These are phyloP conservation scores for Diaporthe sp. DNA, from an alignment of 2,329 filamentous ascomycete genomes.

Conservation along the genomic window DNA sequence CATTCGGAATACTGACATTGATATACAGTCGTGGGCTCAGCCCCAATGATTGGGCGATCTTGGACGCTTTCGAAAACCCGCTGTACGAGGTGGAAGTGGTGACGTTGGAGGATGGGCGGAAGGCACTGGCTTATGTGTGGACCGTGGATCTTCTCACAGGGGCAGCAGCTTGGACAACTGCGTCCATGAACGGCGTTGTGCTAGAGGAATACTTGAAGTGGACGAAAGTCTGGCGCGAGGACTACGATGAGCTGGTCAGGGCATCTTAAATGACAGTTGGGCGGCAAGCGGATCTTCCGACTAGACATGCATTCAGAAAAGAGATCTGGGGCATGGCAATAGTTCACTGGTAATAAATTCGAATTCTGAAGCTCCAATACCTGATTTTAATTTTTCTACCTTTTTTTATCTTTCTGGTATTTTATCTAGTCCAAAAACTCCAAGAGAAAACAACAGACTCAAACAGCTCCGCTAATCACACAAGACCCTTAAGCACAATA, in stretches of 20 bases:
- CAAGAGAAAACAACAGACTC: not conserved
- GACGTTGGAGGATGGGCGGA: conserved; percentile 7
- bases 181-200: not conserved
- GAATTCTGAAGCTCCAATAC: not conserved
- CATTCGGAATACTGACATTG: not conserved
- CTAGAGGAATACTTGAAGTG: not conserved
- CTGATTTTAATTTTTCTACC: not conserved
- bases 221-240: conserved; percentile 19
- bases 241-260: not conserved
- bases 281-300: too few relatives aligned
- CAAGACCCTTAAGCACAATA: not conserved
- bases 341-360: not conserved
- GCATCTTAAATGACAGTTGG: not conserved
- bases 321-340: not conserved
- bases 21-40: conserved; percentile 1
- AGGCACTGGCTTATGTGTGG: conserved; percentile 27
- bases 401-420: not conserved
- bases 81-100: conserved; percentile 35
- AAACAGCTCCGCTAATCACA: not conserved
- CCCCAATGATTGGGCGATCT: conserved; percentile 31
- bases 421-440: not conserved
- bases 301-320: not conserved
- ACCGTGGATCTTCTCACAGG: not conserved
- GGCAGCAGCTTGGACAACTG: not conserved
- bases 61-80: conserved; percentile 39